Percentiles rank a stretch among this genome's conserved stretches.
These are phyloP conservation scores for Fusarium sacchari DNA, from an alignment of 2,329 filamentous ascomycete species.

Conservation along the genomic window DNA sequence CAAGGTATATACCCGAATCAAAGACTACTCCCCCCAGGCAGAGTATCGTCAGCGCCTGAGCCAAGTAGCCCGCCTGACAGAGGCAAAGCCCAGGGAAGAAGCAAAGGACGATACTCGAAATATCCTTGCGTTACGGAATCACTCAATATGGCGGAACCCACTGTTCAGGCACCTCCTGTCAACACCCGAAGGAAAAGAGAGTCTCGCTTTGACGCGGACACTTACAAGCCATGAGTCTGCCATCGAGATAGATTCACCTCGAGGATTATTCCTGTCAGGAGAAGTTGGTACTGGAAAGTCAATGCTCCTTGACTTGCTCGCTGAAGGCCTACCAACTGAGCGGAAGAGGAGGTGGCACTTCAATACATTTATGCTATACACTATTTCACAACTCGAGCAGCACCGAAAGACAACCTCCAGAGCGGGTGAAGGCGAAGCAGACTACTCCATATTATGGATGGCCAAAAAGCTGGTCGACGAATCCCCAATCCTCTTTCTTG, in stretches of 20 bases:
- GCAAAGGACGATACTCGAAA: constrained; percentile 43
- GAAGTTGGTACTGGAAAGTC: constrained; percentile 87
- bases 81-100: constrained; percentile 42
- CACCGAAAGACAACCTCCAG: constrained; percentile 59
- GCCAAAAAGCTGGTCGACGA: constrained; percentile 80
- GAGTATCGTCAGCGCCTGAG: constrained; percentile 75
- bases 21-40: constrained; percentile 78
- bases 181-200: constrained; percentile 64
- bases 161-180: constrained; percentile 69
- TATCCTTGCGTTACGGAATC: constrained; percentile 60
- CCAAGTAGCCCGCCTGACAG: constrained; percentile 64
- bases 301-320: constrained; percentile 86
- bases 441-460: constrained; percentile 78
- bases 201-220: constrained; percentile 73
- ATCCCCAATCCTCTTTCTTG: constrained; percentile 80
- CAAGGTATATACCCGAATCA: constrained; percentile 78
- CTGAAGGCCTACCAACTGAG: constrained; percentile 76
- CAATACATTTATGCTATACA: constrained; percentile 86
- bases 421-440: constrained; percentile 36
- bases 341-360: constrained; percentile 84
- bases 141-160: constrained; percentile 68
- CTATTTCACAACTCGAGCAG: constrained; percentile 75
- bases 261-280: constrained; percentile 79
- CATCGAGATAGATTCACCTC: constrained; percentile 75
- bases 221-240: constrained; percentile 77